A percentile compares a stretch with the other conserved stretches of the same genome.
phyloP scores from a whole-genome alignment of 2,329 filamentous ascomycete species.

The Fusarium stilboides region DNA sequence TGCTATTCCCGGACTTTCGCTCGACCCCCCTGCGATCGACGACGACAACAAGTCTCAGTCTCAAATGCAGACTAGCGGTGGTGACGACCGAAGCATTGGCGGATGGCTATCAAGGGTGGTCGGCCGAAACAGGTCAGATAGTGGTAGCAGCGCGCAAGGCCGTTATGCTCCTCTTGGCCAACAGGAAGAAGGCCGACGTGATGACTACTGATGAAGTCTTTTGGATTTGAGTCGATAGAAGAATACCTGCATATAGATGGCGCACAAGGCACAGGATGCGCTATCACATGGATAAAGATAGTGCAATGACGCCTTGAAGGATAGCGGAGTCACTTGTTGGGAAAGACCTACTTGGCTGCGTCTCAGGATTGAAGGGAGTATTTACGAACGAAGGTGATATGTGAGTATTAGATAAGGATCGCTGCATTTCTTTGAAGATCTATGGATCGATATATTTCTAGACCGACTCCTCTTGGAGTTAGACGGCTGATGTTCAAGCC shows the following conservation, averaged over 20 bases:
- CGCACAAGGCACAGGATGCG: constrained; percentile 39
- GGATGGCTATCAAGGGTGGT: constrained; percentile 65
- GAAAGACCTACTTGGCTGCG: constrained; percentile 13
- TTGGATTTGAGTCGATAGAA: constrained; percentile 47
- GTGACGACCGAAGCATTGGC: constrained; percentile 61
- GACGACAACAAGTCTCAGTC: constrained; percentile 63
- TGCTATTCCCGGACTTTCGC: constrained; percentile 84
- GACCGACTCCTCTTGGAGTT: constrained; percentile 41
- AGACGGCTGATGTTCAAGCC: constrained; percentile 30
- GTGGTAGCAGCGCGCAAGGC: constrained; percentile 58
- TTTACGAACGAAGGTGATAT: constrained; percentile 34
- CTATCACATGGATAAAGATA: constrained; percentile 38
- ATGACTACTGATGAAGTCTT: constrained; percentile 45
- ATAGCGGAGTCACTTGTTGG: constrained; percentile 30
- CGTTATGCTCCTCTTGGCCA: constrained; percentile 61
- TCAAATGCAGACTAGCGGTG: constrained; percentile 52
- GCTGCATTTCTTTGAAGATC: constrained; percentile 24
- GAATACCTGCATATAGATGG: constrained; percentile 59
- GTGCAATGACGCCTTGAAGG: constrained; percentile 17
- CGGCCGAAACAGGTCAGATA: constrained; percentile 57
- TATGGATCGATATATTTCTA: constrained; percentile 37
- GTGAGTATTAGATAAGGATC: constrained; percentile 26
- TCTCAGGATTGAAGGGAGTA: constrained; percentile 13
- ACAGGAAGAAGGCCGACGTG: constrained; percentile 55
- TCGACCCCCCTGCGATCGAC: constrained; percentile 80